A percentile compares a stretch with the other conserved stretches of the same genome.
Evolutionary conservation across 192 early-diverging fungal genomes (phyloP).

Genomic region (Backusella australiensis): DNA sequence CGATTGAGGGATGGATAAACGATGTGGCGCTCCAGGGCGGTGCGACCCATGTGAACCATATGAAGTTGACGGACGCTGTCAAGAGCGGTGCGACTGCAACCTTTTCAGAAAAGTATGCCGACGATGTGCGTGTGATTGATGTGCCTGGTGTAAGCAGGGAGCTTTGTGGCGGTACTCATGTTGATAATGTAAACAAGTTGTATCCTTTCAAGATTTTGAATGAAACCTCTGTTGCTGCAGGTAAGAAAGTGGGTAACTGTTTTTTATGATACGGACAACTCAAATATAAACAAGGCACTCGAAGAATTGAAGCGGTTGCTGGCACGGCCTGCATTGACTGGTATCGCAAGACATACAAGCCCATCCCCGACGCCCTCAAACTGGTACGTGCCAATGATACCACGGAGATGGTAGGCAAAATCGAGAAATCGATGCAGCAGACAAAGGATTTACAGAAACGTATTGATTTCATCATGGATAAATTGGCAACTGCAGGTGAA

Average conservation of each 20-base stretch:
- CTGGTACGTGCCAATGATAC: conserved; percentile 37
- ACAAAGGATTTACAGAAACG: conserved; percentile 39
- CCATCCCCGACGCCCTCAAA: conserved; percentile 39
- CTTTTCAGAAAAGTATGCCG: conserved; percentile 57
- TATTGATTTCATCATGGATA: conserved; percentile 38
- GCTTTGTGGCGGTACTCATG: conserved; percentile 60
- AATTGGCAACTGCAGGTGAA: conserved; percentile 35
- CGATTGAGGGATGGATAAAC: conserved; percentile 56
- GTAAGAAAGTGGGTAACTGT: conserved; percentile 21
- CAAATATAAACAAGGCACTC: conserved; percentile 33
- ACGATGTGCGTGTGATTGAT: conserved; percentile 52
- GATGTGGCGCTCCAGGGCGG: conserved; percentile 35
- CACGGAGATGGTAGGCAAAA: conserved; percentile 39
- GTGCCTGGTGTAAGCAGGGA: conserved; percentile 52
- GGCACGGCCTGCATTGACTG: conserved; percentile 41
- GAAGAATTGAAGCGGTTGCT: conserved; percentile 61
- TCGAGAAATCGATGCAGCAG: conserved; percentile 42
- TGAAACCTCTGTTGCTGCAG: conserved; percentile 56
- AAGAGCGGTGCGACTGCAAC: conserved; percentile 48
- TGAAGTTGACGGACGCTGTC: conserved; percentile 48
- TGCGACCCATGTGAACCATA: conserved; percentile 31
- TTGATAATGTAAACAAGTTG: conserved; percentile 40
- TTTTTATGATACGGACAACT: too few species aligned
- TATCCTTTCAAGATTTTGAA: conserved; percentile 57
- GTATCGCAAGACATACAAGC: conserved; percentile 43